Evolutionary conservation across 345 rosid species (phyloP).

Genomic region (Citrus mangshanensis): DNA sequence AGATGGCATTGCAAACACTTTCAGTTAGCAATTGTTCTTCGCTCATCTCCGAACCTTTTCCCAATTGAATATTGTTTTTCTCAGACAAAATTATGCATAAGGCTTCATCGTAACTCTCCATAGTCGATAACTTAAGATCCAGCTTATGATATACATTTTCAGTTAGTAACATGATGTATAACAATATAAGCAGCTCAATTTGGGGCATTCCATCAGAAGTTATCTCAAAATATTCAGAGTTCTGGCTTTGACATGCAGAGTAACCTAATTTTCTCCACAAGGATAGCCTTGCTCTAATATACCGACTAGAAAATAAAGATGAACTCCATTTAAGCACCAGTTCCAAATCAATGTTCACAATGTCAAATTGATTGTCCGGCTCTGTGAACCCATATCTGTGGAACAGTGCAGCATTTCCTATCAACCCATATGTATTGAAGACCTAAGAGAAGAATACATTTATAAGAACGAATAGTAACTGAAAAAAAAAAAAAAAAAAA

Average conservation of each 20-base stretch:
- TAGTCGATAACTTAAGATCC: conserved; percentile 45
- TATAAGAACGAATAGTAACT: not conserved
- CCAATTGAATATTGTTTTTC: conserved; percentile 26
- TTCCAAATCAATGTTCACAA: conserved; percentile 82
- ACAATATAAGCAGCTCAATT: conserved; percentile 56
- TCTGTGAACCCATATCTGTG: conserved; percentile 95
- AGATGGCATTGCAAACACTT: conserved; percentile 59
- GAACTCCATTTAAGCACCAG: conserved; percentile 67
- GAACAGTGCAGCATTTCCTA: conserved; percentile 89
- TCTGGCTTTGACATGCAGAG: conserved; percentile 58
- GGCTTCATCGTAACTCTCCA: conserved; percentile 20
- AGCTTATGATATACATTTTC: conserved; percentile 45
- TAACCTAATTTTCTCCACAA: conserved; percentile 67
- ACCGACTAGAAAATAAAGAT: conserved; percentile 54
- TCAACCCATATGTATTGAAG: conserved; percentile 75
- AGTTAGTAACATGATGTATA: conserved; percentile 56
- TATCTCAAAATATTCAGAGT: conserved; percentile 77
- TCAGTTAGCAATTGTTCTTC: conserved; percentile 50
- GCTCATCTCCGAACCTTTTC: conserved; percentile 31
- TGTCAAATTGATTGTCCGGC: conserved; percentile 60
- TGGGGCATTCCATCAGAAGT: conserved; percentile 71
- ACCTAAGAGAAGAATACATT: conserved; percentile 34
- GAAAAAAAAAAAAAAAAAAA: not conserved
- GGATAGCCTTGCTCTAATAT: conserved; percentile 61
- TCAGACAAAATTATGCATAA: conserved; percentile 31